A percentile compares a stretch with the other conserved stretches of the same genome.
Conservation (phyloP, 306 rosid species). For the Lupinus albus region DNA sequence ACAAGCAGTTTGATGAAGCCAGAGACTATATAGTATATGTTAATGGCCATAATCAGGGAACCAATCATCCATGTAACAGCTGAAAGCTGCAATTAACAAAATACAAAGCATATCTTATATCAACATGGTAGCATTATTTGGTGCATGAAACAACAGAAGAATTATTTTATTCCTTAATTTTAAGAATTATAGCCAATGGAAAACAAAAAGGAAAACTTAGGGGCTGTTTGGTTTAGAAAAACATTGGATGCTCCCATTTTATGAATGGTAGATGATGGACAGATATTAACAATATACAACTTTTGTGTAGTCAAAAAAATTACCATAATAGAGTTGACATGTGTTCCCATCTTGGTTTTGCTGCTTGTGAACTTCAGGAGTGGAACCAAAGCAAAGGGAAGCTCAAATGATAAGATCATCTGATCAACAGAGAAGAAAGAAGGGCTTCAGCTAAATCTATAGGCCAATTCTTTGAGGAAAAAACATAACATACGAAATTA, state of each 20-base stretch:
- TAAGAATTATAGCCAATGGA: conserved; percentile 5
- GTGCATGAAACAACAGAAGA: not conserved
- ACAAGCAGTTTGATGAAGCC: conserved; percentile 74
- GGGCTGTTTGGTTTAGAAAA: too few species aligned
- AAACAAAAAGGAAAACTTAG: not conserved
- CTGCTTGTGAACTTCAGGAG: conserved; percentile 95
- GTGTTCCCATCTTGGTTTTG: conserved; percentile 81
- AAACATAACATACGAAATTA: not conserved
- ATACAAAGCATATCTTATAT: conserved; percentile 14
- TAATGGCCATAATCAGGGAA: conserved; percentile 72
- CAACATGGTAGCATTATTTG: conserved; percentile 1
- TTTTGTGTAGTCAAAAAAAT: conserved; percentile 23
- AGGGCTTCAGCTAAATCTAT: conserved; percentile 30
- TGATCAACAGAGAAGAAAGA: conserved; percentile 46
- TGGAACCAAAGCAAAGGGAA: conserved; percentile 91
- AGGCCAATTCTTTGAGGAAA: conserved; percentile 2
- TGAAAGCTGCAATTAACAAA: conserved; percentile 59
- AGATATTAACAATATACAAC: conserved; percentile 7
- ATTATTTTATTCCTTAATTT: conserved; percentile 14
- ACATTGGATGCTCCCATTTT: too few species aligned
- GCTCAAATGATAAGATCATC: conserved; percentile 98
- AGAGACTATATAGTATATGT: conserved; percentile 68
- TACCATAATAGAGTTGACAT: conserved; percentile 78
- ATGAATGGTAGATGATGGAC: too few species aligned
- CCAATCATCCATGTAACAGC: conserved; percentile 76